Percentiles rank a stretch among this genome's conserved stretches.
Conservation (phyloP, 108 stramenopile species). For the Nitzschia putrida region DNA sequence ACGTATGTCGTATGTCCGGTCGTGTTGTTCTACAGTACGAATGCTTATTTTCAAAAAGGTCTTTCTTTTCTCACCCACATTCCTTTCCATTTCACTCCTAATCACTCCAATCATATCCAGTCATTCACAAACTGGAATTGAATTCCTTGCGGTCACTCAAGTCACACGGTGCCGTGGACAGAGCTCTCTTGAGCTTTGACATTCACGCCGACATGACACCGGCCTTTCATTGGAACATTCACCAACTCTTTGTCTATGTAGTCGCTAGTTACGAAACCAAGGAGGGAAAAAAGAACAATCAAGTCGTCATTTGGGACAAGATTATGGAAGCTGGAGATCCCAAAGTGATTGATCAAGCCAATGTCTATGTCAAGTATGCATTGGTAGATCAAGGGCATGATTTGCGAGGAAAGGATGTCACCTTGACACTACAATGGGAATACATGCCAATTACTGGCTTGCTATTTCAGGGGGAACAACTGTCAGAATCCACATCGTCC, state of each 20-base stretch:
- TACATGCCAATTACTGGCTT: conserved; percentile 96
- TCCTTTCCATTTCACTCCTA: not conserved
- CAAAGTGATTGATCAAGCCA: conserved; percentile 69
- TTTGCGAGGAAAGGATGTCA: conserved; percentile 86
- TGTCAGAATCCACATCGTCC: conserved; percentile 43
- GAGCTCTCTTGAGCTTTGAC: conserved; percentile 92
- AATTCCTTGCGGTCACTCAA: conserved; percentile 81
- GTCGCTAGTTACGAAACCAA: conserved; percentile 88
- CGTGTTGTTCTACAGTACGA: not conserved
- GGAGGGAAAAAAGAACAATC: conserved; percentile 72
- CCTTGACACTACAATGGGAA: conserved; percentile 92
- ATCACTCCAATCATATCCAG: conserved; percentile 23
- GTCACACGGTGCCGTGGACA: conserved; percentile 90
- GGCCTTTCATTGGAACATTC: conserved; percentile 99
- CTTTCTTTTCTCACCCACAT: not conserved
- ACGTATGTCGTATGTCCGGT: conserved; percentile 16
- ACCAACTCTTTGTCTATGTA: conserved; percentile 93
- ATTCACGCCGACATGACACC: conserved; percentile 91
- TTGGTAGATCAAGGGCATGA: conserved; percentile 94
- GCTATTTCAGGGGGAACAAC: conserved; percentile 77
- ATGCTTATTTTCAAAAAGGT: not conserved
- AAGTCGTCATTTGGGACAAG: conserved; percentile 96
- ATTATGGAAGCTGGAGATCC: conserved; percentile 85
- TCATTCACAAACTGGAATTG: conserved; percentile 70
- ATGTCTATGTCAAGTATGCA: conserved; percentile 95